phyloP scores from a whole-genome alignment of 164 flowering plant genomes.

The Cinnamomum chago region DNA sequence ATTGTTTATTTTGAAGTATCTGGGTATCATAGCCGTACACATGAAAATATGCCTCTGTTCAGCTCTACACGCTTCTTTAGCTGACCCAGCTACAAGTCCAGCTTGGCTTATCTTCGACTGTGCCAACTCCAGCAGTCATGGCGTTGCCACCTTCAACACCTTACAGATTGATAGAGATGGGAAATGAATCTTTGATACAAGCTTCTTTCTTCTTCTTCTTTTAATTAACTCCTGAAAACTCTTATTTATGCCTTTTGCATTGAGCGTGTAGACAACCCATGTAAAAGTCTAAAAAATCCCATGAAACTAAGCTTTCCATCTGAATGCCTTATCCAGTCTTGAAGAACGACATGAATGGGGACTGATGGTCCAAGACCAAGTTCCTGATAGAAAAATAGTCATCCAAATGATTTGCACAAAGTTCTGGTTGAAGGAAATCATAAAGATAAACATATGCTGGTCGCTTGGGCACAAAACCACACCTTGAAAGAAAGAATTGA shows the following conservation, averaged over 20 bases:
- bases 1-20: too few relatives aligned
- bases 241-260: conserved; percentile 47
- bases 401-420: not conserved
- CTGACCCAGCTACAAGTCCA: not conserved
- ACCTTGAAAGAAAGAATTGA: not conserved
- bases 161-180: not conserved
- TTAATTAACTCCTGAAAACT: not conserved
- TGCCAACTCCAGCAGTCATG: not conserved
- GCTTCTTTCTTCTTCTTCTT: conserved; percentile 1
- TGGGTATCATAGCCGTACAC: not conserved
- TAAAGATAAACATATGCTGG: not conserved
- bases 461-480: not conserved
- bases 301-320: conserved; percentile 94
- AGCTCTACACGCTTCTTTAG: not conserved
- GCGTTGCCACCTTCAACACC: not conserved
- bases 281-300: conserved; percentile 84
- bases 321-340: conserved; percentile 88
- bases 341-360: conserved; percentile 87
- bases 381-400: conserved; percentile 40
- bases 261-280: conserved; percentile 72
- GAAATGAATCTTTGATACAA: not conserved
- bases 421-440: not conserved
- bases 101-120: not conserved
- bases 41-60: not conserved
- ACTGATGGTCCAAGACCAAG: conserved; percentile 89